Percentiles rank a stretch among this genome's conserved stretches.
phyloP scores from a whole-genome alignment of 78 protist genomes.

The Planoprotostelium fungivorum region DNA sequence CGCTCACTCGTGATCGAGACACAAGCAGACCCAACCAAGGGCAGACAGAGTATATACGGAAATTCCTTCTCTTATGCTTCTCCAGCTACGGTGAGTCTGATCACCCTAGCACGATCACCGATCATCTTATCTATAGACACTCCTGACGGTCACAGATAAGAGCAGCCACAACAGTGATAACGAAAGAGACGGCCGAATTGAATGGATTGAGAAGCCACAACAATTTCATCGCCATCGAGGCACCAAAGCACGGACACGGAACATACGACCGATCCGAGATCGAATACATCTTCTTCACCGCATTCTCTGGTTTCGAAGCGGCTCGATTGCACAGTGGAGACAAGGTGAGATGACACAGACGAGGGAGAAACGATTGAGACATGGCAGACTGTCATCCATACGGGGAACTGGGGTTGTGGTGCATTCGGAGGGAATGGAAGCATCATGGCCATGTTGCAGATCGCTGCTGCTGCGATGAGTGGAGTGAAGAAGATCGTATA shows the following conservation, averaged over 20 bases:
- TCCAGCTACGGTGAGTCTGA: neutral
- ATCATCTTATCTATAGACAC: no score
- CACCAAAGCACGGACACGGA: neutral
- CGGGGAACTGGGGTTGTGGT: conserved; percentile 51
- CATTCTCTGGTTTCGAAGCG: neutral
- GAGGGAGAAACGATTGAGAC: neutral
- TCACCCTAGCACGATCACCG: no score
- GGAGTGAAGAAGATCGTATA: neutral
- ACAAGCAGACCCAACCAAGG: neutral
- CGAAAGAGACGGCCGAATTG: neutral
- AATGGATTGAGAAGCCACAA: neutral
- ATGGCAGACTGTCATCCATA: neutral
- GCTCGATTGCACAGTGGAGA: neutral
- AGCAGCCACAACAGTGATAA: neutral
- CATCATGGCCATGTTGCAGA: conserved; percentile 9
- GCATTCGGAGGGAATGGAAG: conserved; percentile 18
- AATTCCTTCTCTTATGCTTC: neutral
- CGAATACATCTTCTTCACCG: neutral
- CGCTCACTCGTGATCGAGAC: neutral
- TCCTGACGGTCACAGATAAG: neutral
- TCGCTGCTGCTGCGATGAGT: neutral
- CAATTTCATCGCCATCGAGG: neutral
- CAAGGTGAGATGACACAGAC: neutral
- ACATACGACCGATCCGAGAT: neutral
- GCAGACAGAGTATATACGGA: neutral